Conservation (phyloP, 148 eudicot species). For the Euryodendron excelsum region DNA sequence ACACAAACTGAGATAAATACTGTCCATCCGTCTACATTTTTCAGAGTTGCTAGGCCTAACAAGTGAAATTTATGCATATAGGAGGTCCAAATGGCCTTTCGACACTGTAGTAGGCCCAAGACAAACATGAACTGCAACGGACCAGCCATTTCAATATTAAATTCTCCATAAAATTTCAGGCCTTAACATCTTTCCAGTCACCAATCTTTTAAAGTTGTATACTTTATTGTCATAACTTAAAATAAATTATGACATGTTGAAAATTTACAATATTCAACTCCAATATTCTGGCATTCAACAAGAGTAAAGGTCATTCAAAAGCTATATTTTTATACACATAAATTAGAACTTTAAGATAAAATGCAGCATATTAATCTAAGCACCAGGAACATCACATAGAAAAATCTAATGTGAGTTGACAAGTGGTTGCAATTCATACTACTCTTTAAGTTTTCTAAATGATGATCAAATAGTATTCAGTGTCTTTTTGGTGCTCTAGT, state of each 20-base stretch:
- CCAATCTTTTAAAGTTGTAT: neutral
- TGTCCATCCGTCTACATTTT: neutral
- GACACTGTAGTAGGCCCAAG: neutral
- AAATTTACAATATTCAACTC: too few species aligned
- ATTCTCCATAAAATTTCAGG: neutral
- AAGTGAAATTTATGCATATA: neutral
- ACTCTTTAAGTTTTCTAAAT: too few species aligned
- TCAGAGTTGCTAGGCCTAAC: neutral
- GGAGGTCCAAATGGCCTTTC: neutral
- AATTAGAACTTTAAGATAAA: neutral
- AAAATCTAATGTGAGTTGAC: neutral
- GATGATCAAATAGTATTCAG: too few species aligned
- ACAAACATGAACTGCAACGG: neutral
- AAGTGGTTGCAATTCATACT: too few species aligned
- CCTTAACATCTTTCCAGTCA: neutral
- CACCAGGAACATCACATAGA: neutral
- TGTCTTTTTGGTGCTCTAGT: too few species aligned
- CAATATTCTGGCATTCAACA: neutral
- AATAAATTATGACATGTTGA: too few species aligned
- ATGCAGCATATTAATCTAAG: neutral
- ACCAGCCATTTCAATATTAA: neutral
- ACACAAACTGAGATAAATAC: neutral
- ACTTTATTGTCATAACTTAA: neutral
- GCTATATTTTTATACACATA: neutral
- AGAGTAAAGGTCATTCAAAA: neutral